Conservation (phyloP, 495 filamentous ascomycete species). For the Xeromyces bisporus region DNA sequence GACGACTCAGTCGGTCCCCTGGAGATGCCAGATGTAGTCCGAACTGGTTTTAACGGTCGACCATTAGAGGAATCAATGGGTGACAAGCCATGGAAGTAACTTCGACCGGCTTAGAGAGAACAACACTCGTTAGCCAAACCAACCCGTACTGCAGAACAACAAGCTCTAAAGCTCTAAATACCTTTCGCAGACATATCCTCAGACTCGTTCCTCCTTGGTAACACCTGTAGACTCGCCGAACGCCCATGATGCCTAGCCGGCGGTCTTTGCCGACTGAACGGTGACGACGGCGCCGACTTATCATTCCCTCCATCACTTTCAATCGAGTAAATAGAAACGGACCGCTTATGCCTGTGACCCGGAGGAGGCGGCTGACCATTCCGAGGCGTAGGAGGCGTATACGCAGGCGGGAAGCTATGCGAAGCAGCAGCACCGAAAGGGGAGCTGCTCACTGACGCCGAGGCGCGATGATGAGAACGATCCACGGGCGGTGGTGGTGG, state of each 20-base stretch:
- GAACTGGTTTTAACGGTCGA: not conserved
- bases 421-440: conserved; percentile 20
- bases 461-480: conserved; percentile 23
- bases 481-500: conserved; percentile 3
- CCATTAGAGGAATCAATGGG: conserved; percentile 13
- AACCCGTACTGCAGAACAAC: not conserved
- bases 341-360: conserved; percentile 47
- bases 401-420: conserved; percentile 29
- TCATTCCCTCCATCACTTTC: conserved; percentile 41
- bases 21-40: conserved; percentile 8
- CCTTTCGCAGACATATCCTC: conserved; percentile 26
- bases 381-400: conserved; percentile 21
- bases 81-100: conserved; percentile 13
- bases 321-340: conserved; percentile 89
- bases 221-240: conserved; percentile 69
- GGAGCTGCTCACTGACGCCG: conserved; percentile 30
- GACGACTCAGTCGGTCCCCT: conserved; percentile 10
- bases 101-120: conserved; percentile 8
- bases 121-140: not conserved
- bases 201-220: conserved; percentile 37
- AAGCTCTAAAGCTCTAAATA: conserved; percentile 13
- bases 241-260: conserved; percentile 51
- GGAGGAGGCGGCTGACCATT: conserved; percentile 17
- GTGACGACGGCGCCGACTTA: conserved; percentile 27
- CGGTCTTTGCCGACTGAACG: conserved; percentile 25